Conservation (phyloP, 2,329 filamentous ascomycete species). For the Pseudogymnoascus destructans region DNA sequence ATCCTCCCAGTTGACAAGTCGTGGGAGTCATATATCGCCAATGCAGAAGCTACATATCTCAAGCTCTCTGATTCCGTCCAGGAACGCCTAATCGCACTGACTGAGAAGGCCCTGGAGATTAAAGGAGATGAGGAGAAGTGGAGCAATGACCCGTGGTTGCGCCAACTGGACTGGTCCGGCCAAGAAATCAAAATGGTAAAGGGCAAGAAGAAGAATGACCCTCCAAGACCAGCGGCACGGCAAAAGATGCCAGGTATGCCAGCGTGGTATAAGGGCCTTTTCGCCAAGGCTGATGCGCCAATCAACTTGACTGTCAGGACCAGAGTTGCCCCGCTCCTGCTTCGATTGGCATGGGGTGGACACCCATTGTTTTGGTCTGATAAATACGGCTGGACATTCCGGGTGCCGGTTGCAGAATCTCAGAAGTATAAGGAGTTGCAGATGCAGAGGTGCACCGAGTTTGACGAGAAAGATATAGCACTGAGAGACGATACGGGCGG, state of each 20-base stretch:
- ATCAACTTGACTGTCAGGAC: constrained; percentile 78
- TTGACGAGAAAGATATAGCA: constrained; percentile 53
- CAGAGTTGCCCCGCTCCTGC: constrained; percentile 69
- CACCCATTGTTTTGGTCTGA: constrained; percentile 88
- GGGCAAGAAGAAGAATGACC: constrained; percentile 74
- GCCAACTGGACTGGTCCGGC: constrained; percentile 88
- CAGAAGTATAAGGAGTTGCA: constrained; percentile 56
- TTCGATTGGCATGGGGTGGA: constrained; percentile 79
- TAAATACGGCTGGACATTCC: constrained; percentile 85
- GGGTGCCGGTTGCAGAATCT: constrained; percentile 50
- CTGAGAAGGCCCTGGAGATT: constrained; percentile 62
- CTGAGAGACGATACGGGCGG: constrained; percentile 54
- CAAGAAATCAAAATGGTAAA: constrained; percentile 88
- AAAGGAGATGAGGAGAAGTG: constrained; percentile 59
- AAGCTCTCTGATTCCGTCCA: constrained; percentile 65
- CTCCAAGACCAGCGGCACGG: constrained; percentile 59
- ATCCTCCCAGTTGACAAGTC: constrained; percentile 80
- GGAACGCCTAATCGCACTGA: constrained; percentile 57
- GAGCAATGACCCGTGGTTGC: constrained; percentile 74
- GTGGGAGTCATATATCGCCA: constrained; percentile 75
- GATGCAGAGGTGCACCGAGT: constrained; percentile 62
- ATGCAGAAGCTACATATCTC: constrained; percentile 75
- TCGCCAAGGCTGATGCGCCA: constrained; percentile 49
- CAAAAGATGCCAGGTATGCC: constrained; percentile 96
- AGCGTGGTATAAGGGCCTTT: constrained; percentile 90